phyloP scores from a whole-genome alignment of 1,284 basidiomycete species.

The Tetrapyrgos nigripes region DNA sequence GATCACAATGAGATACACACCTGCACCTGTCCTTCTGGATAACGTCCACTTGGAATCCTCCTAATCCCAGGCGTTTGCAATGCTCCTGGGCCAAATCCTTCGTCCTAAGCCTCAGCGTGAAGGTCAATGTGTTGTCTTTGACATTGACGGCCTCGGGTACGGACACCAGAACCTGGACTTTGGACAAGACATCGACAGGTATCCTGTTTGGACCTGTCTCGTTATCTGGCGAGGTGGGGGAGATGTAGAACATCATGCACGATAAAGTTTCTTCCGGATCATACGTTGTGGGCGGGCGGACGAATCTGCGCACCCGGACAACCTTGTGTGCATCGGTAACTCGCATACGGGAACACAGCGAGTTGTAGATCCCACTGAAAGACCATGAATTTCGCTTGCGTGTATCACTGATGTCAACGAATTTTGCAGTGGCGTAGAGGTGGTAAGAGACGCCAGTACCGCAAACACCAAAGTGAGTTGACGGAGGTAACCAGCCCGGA shows the following conservation, averaged over 20 bases:
- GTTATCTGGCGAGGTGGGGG: slow-evolving; percentile 31
- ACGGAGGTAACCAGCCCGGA: slow-evolving; percentile 80
- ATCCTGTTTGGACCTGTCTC: slow-evolving; percentile 37
- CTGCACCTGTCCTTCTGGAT: slow-evolving; percentile 69
- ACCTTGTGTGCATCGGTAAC: slow-evolving; percentile 40
- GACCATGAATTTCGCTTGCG: slow-evolving; percentile 39
- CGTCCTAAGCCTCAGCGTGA: slow-evolving; percentile 67
- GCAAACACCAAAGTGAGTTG: slow-evolving; percentile 54
- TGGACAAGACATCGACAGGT: slow-evolving; percentile 59
- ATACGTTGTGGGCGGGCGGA: slow-evolving; percentile 41
- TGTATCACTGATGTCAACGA: slow-evolving; percentile 49
- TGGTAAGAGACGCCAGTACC: slow-evolving; percentile 65
- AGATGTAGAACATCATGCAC: slow-evolving; percentile 31
- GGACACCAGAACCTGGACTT: slow-evolving; percentile 66
- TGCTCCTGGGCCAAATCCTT: slow-evolving; percentile 52
- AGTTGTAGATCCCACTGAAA: slow-evolving; percentile 54
- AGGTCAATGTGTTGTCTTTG: slow-evolving; percentile 50
- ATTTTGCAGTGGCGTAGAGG: slow-evolving; percentile 72
- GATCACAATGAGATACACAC: slow-evolving; percentile 43
- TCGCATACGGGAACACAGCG: slow-evolving; percentile 49
- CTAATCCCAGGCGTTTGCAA: slow-evolving; percentile 58
- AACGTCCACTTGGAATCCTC: slow-evolving; percentile 59
- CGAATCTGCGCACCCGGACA: slow-evolving; percentile 54
- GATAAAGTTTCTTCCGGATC: slow-evolving; percentile 13
- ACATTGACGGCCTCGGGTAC: slow-evolving; percentile 61